These are phyloP conservation scores for Pseudocercospora fuligena DNA, from an alignment of 2,329 filamentous ascomycete species.

Conservation along the genomic window DNA sequence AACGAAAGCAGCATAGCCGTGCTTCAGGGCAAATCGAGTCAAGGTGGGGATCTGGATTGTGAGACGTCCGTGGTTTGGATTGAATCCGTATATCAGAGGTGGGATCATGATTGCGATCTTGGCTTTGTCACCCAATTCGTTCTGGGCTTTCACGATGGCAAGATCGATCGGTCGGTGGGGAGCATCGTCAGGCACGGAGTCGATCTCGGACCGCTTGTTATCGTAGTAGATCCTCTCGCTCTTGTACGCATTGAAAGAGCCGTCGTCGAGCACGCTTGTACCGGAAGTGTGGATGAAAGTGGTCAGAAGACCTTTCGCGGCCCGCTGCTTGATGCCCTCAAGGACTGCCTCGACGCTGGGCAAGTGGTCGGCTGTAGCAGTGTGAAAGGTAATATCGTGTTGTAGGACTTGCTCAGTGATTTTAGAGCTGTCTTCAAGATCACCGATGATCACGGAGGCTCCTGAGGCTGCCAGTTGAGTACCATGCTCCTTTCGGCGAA, in stretches of 20 bases:
- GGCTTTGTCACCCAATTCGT: conserved; percentile 46
- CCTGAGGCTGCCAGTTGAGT: conserved; percentile 45
- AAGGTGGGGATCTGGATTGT: conserved; percentile 56
- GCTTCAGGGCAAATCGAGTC: conserved; percentile 54
- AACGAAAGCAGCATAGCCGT: conserved; percentile 53
- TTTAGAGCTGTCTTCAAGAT: conserved; percentile 47
- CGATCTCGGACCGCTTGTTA: conserved; percentile 46
- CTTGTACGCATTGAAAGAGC: conserved; percentile 35
- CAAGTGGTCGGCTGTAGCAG: conserved; percentile 56
- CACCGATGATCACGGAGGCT: conserved; percentile 46
- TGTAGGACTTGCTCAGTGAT: conserved; percentile 45
- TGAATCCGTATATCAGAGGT: conserved; percentile 54
- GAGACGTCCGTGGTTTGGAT: conserved; percentile 46
- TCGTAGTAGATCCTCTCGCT: conserved; percentile 52
- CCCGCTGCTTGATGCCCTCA: conserved; percentile 48
- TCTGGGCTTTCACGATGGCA: conserved; percentile 46
- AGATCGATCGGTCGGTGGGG: conserved; percentile 55
- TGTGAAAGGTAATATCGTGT: conserved; percentile 55
- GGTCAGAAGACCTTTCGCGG: conserved; percentile 44
- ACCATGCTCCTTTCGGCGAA: conserved; percentile 47
- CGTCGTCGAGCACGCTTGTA: conserved; percentile 49
- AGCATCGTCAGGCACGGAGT: conserved; percentile 49
- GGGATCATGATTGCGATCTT: conserved; percentile 57
- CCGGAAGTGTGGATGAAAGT: conserved; percentile 59
- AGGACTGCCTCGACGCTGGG: conserved; percentile 53